Evolutionary conservation across 495 filamentous ascomycete genomes (phyloP).

Genomic region (Diplogelasinospora grovesii): DNA sequence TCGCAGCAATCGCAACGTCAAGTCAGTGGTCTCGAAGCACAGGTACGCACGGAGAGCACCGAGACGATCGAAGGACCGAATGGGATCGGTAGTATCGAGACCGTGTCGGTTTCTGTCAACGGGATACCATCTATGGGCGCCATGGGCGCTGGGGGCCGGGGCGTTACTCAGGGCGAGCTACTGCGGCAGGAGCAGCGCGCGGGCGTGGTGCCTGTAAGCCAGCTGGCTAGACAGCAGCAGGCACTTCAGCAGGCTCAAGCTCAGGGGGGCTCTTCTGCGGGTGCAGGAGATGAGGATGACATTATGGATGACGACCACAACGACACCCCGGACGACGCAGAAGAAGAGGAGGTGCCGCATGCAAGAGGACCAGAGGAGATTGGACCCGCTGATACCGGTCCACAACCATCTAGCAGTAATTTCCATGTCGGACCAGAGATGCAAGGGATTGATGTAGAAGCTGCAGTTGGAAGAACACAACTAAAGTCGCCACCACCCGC

Average conservation of each 20-base stretch:
- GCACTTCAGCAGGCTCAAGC: constrained; percentile 16
- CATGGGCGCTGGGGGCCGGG: constrained; percentile 30
- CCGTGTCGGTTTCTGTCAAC: constrained; percentile 61
- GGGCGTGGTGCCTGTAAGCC: constrained; percentile 52
- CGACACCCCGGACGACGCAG: constrained; percentile 21
- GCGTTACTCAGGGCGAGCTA: constrained; percentile 70
- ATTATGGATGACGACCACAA: constrained; percentile 27
- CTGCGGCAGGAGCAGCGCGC: constrained; percentile 73
- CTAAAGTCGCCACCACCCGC: constrained; percentile 11
- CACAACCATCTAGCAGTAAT: constrained; percentile 45
- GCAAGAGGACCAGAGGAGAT: constrained; percentile 76
- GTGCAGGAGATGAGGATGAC: constrained; percentile 27
- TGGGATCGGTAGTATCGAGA: constrained; percentile 64
- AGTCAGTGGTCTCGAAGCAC: constrained; percentile 34
- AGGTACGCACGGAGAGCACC: constrained; percentile 59
- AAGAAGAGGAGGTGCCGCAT: constrained; percentile 64
- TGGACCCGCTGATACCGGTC: constrained; percentile 79
- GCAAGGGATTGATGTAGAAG: constrained; percentile 47
- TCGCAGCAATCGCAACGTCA: constrained; percentile 18
- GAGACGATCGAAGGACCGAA: constrained; percentile 67
- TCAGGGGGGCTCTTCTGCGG: constrained; percentile 20
- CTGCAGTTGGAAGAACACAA: constrained; percentile 45
- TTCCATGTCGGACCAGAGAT: constrained; percentile 27
- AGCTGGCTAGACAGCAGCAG: constrained; percentile 29
- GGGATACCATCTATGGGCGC: constrained; percentile 45